Evolutionary conservation across 129 eudicot species (phyloP).

Genomic region (Lactuca sativa): DNA sequence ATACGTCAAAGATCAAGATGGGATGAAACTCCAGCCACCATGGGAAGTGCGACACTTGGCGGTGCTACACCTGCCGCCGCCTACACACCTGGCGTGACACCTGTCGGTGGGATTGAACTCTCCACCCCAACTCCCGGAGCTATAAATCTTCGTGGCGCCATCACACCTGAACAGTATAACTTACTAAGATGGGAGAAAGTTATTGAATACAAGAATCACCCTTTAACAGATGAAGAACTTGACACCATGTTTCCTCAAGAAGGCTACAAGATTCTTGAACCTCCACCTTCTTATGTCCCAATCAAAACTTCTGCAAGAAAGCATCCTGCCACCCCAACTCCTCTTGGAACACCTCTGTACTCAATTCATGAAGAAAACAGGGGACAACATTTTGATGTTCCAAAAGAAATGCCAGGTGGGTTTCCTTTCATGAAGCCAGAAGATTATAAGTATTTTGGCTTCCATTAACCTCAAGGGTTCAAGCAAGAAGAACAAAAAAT

Average conservation of each 20-base stretch:
- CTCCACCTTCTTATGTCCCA: conserved; percentile 81
- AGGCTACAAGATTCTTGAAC: conserved; percentile 88
- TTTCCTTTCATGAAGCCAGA: conserved; percentile 89
- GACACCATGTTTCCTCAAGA: conserved; percentile 90
- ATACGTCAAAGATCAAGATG: conserved; percentile 94
- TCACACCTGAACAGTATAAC: conserved; percentile 94
- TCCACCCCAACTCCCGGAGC: conserved; percentile 94
- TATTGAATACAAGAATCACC: conserved; percentile 89
- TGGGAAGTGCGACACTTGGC: conserved; percentile 92
- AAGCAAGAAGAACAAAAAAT: conserved; percentile 38
- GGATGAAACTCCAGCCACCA: conserved; percentile 97
- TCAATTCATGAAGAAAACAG: conserved; percentile 85
- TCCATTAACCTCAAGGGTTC: too few relatives aligned
- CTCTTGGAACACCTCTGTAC: conserved; percentile 80
- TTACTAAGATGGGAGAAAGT: conserved; percentile 92
- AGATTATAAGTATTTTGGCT: conserved; percentile 83
- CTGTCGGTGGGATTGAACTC: conserved; percentile 83
- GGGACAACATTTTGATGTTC: conserved; percentile 85
- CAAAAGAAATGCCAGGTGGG: conserved; percentile 90
- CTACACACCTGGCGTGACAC: conserved; percentile 92
- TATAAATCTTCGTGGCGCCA: conserved; percentile 60
- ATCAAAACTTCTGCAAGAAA: conserved; percentile 94
- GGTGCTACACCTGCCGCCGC: conserved; percentile 86
- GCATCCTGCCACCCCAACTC: conserved; percentile 94
- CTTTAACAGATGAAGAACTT: conserved; percentile 87